These are phyloP conservation scores for Candida tammaniensis DNA, from an alignment of 805 yeast species.

Conservation along the genomic window DNA sequence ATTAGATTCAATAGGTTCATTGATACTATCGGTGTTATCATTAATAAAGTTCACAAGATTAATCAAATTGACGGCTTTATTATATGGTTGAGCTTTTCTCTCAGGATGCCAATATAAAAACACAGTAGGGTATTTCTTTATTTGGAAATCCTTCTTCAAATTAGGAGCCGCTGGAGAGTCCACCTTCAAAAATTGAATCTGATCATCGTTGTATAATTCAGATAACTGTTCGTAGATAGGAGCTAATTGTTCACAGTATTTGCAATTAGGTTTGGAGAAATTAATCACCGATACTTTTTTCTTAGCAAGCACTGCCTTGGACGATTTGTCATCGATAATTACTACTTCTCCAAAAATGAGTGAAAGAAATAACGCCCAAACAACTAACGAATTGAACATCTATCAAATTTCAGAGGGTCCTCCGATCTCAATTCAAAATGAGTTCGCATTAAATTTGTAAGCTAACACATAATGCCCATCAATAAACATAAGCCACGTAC, in stretches of 20 bases:
- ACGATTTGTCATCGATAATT: too few relatives aligned
- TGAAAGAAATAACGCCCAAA: too few relatives aligned
- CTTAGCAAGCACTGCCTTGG: conserved; percentile 16
- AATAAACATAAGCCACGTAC: too few relatives aligned
- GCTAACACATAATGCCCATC: too few relatives aligned
- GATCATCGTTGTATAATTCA: conserved; percentile 37
- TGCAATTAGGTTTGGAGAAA: conserved; percentile 43
- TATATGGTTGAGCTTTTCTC: conserved; percentile 36
- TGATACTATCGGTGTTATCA: conserved; percentile 15
- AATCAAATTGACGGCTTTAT: conserved; percentile 16
- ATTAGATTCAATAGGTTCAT: conserved; percentile 20
- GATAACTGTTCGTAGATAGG: conserved; percentile 39
- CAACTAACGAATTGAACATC: too few relatives aligned
- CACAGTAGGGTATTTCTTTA: conserved; percentile 49
- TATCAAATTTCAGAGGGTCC: too few relatives aligned
- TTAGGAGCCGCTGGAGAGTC: conserved; percentile 27
- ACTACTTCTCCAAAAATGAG: too few relatives aligned
- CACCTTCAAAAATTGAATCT: conserved; percentile 31
- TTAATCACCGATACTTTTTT: conserved; percentile 41
- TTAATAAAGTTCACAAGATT: conserved; percentile 21
- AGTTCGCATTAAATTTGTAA: too few relatives aligned
- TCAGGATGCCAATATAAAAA: conserved; percentile 44
- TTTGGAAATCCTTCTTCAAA: conserved; percentile 36
- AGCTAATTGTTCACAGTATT: conserved; percentile 29
- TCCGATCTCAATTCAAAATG: too few relatives aligned